Base-by-base conservation (phyloP, 345 rosid genomes). In the Eucalyptus pauciflora region DNA sequence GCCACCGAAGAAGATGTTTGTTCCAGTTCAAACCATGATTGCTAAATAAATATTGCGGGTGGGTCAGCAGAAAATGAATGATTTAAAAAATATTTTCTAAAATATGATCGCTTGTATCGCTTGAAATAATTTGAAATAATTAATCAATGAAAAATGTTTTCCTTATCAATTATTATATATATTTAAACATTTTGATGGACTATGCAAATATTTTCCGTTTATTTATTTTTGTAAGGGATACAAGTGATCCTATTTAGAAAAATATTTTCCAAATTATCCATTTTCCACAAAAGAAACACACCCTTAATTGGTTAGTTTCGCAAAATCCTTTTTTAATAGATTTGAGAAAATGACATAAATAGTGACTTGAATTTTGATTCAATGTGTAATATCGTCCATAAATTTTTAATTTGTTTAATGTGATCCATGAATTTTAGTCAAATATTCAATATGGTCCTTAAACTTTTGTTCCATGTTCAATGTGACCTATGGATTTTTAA, bases 361-460 rank as follows among this genome's bases (percentile, higher is more conserved):
- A 29, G 3, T 29, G 56, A 52, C 4, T 18, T 62, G 17, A 7
- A 13, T 13, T 62, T 62, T 62, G 8, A 4, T 29, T 7, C 3
- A 29, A 62, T 62, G 8, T 62, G 13, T 1, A 12, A 13, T 62
- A 29, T n/a, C 10, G 1, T 64, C 5, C 18, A 0, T 62, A 14
- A 13, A 27, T 3, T 62, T 60, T 60, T 27, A 60, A 12, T 60
- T 60, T 60, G 1, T 60, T 10, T 27, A 27, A 25, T 25, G 4
- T 25, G 15, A 11, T 60, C 4, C 2, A 27, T 5, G 2, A 62
- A 62, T 3, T 13, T 62, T 3, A 14, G 1, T 13, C 1, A 0
- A 29, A 60, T 62, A 58, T 52, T 52, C 1, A 18, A 18, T 52
- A 52, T 52, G 56, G 1, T 18, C 10, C 10, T 18, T 52, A 52